Conservation (phyloP, 2,329 filamentous ascomycete genomes). For the Cadophora luteo-olivacea region DNA sequence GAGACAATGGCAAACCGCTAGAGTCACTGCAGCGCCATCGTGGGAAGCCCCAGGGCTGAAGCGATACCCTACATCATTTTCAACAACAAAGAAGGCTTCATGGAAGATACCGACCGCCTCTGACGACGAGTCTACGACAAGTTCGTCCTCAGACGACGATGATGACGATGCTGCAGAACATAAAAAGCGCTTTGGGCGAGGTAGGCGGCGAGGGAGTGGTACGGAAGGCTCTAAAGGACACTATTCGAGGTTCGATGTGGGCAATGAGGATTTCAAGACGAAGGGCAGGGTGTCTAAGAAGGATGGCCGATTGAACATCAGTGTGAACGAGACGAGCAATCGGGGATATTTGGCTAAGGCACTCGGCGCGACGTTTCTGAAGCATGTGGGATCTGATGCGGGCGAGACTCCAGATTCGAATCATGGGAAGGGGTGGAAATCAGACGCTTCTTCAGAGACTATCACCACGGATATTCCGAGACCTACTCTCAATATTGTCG, state of each 20-base stretch:
- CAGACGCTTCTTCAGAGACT: constrained; percentile 29
- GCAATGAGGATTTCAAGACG: constrained; percentile 69
- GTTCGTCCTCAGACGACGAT: constrained; percentile 37
- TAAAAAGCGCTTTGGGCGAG: constrained; percentile 5
- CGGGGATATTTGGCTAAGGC: constrained; percentile 77
- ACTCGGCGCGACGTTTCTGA: constrained; percentile 67
- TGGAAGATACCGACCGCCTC: constrained; percentile 28
- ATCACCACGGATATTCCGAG: constrained; percentile 32
- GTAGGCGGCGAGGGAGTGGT: constrained; percentile 13
- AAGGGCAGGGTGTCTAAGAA: constrained; percentile 68
- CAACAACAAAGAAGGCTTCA: constrained; percentile 38
- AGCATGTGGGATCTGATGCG: constrained; percentile 51
- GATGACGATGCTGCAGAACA: constrained; percentile 19
- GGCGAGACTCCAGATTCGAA: neutral
- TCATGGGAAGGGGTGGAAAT: constrained; percentile 43
- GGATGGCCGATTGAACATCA: constrained; percentile 76
- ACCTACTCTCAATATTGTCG: constrained; percentile 71
- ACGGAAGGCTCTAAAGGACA: constrained; percentile 22
- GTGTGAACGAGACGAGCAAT: constrained; percentile 72
- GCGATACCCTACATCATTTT: constrained; percentile 36
- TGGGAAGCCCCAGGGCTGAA: constrained; percentile 27
- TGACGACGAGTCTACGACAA: constrained; percentile 31
- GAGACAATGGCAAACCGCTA: constrained; percentile 38
- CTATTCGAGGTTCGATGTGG: constrained; percentile 63
- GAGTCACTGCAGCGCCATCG: constrained; percentile 26